phyloP scores from a whole-genome alignment of 805 yeast genomes.

The Barnettozyma californica region DNA sequence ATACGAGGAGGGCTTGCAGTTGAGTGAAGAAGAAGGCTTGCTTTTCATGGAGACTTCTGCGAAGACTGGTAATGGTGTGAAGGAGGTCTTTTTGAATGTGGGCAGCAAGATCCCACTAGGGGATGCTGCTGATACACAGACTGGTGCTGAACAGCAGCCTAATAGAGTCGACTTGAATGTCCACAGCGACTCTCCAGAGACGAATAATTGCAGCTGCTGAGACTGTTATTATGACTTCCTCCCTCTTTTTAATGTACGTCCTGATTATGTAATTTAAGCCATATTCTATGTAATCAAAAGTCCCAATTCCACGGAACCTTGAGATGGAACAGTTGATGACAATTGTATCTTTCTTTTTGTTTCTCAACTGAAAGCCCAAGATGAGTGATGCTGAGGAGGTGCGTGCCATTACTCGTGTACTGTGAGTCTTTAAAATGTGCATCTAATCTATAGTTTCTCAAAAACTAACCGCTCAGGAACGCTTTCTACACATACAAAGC shows the following conservation, averaged over 20 bases:
- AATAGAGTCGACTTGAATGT: conserved; percentile 31
- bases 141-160: conserved; percentile 13
- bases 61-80: conserved; percentile 82
- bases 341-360: neutral
- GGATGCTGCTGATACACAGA: conserved; percentile 23
- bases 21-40: conserved; percentile 88
- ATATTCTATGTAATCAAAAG: too few relatives aligned
- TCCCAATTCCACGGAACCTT: too few relatives aligned
- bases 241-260: neutral
- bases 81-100: conserved; percentile 84
- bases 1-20: conserved; percentile 75
- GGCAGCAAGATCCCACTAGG: conserved; percentile 74
- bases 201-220: conserved; percentile 30
- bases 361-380: neutral
- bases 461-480: neutral
- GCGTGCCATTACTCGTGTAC: neutral
- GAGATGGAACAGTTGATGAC: neutral
- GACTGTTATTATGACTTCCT: neutral
- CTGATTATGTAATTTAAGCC: neutral
- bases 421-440: neutral
- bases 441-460: neutral
- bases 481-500: conserved; percentile 30
- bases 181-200: conserved; percentile 26
- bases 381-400: conserved; percentile 1
- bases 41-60: conserved; percentile 94